Evolutionary conservation across 1,284 basidiomycete genomes (phyloP).

Genomic region (Anthracocystis walkeri): DNA sequence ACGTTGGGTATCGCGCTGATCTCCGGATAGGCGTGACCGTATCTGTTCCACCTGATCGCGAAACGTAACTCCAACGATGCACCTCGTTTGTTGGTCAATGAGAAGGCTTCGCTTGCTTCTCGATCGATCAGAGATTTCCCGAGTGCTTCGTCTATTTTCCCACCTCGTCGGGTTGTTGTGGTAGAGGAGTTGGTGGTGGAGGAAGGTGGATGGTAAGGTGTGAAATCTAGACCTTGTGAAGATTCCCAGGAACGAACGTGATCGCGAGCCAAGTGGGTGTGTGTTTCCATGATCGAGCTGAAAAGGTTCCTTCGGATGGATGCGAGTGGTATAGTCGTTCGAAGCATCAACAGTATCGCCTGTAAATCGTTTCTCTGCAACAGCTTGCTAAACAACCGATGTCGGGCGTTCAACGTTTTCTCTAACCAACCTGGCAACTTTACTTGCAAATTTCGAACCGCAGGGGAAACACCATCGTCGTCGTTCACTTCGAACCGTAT

Average conservation of each 20-base stretch:
- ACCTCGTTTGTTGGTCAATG: slow-evolving; percentile 5
- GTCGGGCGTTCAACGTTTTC: not conserved
- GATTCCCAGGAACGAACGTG: slow-evolving; percentile 24
- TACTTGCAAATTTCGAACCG: slow-evolving; percentile 14
- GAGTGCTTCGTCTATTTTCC: slow-evolving; percentile 12
- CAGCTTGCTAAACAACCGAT: slow-evolving; percentile 5
- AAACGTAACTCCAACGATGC: slow-evolving; percentile 20
- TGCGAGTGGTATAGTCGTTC: slow-evolving; percentile 31
- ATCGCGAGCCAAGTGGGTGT: slow-evolving; percentile 28
- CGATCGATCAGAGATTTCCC: slow-evolving; percentile 20
- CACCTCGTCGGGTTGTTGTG: not conserved
- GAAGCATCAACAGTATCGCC: slow-evolving; percentile 33
- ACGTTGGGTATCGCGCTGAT: slow-evolving; percentile 11
- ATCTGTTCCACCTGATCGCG: slow-evolving; percentile 28
- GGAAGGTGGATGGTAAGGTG: slow-evolving; percentile 17
- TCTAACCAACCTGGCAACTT: slow-evolving; percentile 21
- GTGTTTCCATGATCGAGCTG: slow-evolving; percentile 23
- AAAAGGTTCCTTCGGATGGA: slow-evolving; percentile 29
- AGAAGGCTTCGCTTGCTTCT: not conserved
- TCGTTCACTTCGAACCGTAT: slow-evolving; percentile 30
- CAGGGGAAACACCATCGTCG: slow-evolving; percentile 18
- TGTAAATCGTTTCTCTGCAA: slow-evolving; percentile 27
- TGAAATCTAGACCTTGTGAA: slow-evolving; percentile 8
- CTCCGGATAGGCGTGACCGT: slow-evolving; percentile 26
- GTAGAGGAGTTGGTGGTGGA: not conserved